A percentile compares a stretch with the other conserved stretches of the same genome.
Conservation (phyloP, 2,329 filamentous ascomycete genomes). For the Ophiostoma sp. region DNA sequence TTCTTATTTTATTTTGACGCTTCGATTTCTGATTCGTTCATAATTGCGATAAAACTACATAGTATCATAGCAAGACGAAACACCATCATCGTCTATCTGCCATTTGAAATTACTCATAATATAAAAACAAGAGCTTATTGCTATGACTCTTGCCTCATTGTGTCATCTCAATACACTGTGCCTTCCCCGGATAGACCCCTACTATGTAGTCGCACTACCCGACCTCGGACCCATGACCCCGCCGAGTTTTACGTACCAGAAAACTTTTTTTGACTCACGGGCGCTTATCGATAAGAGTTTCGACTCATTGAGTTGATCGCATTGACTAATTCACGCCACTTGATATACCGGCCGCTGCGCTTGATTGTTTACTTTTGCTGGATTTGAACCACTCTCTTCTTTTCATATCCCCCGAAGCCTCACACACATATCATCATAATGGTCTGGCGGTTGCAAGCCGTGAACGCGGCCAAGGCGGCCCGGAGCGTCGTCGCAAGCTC, state of each 20-base stretch:
- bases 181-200: neutral
- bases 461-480: slow-evolving; percentile 22
- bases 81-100: neutral
- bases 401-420: neutral
- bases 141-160: neutral
- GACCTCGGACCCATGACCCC: slow-evolving; percentile 23
- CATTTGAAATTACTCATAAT: neutral
- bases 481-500: slow-evolving; percentile 15
- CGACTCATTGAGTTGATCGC: neutral
- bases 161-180: neutral
- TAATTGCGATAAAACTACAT: too few relatives aligned
- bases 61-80: too few relatives aligned
- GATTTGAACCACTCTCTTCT: neutral
- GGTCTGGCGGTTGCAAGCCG: slow-evolving; percentile 22
- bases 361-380: neutral
- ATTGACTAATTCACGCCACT: slow-evolving; percentile 3
- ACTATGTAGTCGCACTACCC: slow-evolving; percentile 16
- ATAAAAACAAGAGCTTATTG: neutral
- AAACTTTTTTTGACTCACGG: slow-evolving; percentile 23
- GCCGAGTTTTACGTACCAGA: slow-evolving; percentile 1
- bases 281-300: slow-evolving; percentile 23
- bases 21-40: too few relatives aligned
- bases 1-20: too few relatives aligned
- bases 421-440: neutral
- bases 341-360: neutral